These are phyloP conservation scores for Abrus precatorius DNA, from an alignment of 306 rosid species.

Conservation along the genomic window DNA sequence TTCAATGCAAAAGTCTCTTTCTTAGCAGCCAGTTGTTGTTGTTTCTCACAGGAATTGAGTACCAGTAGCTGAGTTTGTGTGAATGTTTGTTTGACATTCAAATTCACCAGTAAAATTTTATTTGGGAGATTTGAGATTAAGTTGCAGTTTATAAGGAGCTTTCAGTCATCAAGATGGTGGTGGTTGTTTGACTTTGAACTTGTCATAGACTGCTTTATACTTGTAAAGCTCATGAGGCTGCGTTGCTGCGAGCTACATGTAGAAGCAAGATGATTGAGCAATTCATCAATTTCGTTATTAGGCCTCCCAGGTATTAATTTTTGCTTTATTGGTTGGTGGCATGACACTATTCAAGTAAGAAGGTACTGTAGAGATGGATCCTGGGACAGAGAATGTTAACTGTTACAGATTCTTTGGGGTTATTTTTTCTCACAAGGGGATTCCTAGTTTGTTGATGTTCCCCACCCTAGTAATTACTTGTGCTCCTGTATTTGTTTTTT, in stretches of 20 bases:
- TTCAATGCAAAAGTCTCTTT: slow-evolving; percentile 37
- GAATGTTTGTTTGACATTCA: not conserved
- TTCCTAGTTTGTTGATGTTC: slow-evolving; percentile 19
- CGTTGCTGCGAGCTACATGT: slow-evolving; percentile 51
- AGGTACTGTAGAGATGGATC: slow-evolving; percentile 21
- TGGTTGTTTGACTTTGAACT: slow-evolving; percentile 42
- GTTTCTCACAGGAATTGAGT: slow-evolving; percentile 48
- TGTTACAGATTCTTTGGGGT: slow-evolving; percentile 30
- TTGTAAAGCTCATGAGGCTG: slow-evolving; percentile 61
- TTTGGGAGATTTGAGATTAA: slow-evolving; percentile 39
- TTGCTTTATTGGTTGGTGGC: slow-evolving; percentile 37
- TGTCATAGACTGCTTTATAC: slow-evolving; percentile 39
- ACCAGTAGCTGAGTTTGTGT: slow-evolving; percentile 11
- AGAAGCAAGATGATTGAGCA: slow-evolving; percentile 88
- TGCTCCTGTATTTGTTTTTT: not conserved
- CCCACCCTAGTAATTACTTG: slow-evolving; percentile 1
- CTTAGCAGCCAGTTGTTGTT: slow-evolving; percentile 35
- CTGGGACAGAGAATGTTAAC: slow-evolving; percentile 18
- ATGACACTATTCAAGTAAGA: slow-evolving; percentile 41
- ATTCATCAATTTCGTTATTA: slow-evolving; percentile 94
- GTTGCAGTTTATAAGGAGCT: slow-evolving; percentile 37
- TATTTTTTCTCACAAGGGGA: slow-evolving; percentile 38
- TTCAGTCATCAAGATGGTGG: slow-evolving; percentile 31
- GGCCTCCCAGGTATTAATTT: slow-evolving; percentile 91
- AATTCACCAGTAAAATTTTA: slow-evolving; percentile 21